Conservation (phyloP, 2,329 filamentous ascomycete genomes). For the Cladosporium sp. region DNA sequence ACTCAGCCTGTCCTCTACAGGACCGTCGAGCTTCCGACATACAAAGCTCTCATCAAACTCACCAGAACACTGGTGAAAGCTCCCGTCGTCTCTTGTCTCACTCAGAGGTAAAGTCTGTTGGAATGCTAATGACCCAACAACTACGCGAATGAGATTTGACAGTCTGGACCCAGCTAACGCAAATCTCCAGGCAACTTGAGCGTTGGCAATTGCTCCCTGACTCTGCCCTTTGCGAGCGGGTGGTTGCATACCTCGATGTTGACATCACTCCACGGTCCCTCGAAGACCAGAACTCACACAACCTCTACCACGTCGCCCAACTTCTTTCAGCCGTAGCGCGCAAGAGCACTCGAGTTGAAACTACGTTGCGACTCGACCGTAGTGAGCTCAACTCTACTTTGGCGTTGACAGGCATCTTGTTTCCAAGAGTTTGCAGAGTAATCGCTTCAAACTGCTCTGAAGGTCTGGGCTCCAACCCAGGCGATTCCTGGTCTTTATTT, state of each 20-base stretch:
- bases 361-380: background rate
- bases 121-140: background rate
- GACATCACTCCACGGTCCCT: background rate
- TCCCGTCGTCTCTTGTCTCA: constrained; percentile 28
- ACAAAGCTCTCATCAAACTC: constrained; percentile 24
- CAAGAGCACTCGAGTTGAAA: background rate
- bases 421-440: background rate
- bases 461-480: background rate
- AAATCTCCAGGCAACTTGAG: background rate
- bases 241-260: background rate
- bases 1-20: constrained; percentile 28
- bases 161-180: background rate
- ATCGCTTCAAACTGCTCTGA: background rate
- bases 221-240: background rate
- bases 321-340: background rate
- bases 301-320: constrained; percentile 3
- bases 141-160: background rate
- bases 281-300: background rate
- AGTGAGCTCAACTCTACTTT: background rate
- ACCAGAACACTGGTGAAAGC: constrained; percentile 23
- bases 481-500: background rate
- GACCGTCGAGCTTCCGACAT: constrained; percentile 23
- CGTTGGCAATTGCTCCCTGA: background rate
- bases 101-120: background rate
- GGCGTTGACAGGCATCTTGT: background rate